Base-by-base conservation (phyloP, 1,284 basidiomycete species). In the Xanthoconium separans region DNA sequence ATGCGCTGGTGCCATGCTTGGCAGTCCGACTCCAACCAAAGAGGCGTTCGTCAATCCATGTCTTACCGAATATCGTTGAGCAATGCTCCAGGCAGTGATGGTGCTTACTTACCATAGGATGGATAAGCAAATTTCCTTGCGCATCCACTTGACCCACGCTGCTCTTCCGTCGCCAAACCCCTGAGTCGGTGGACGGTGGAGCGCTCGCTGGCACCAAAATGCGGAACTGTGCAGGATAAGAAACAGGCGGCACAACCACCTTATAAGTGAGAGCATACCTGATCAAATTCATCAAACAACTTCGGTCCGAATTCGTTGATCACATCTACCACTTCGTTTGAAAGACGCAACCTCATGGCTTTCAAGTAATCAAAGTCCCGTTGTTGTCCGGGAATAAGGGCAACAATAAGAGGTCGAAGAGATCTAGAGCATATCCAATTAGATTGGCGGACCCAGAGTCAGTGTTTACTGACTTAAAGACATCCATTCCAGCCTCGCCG, bases 401-500 rank as follows among this genome's bases (percentile, higher is more conserved):
- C 91, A 56, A 99, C 81, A 63, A 99, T 80, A 52, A 99, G 81
- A 12, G 97, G 97, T 36, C 93, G 86, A 18, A 99, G 78, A 27
- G 95, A 96, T 72, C 93, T 96, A 59, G 20, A 54, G 31, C 41
- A 24, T 11, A n/a, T 43, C 65, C 78, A 69, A 51, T 77, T 73
- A 57, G 78, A 73, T 69, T 75, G 9, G 13, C 20, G 33, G 27
- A 72, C 29, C 74, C 37, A 37, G 9, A 10, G 33, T 27, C 34
- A 15, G 10, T 43, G 18, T 43, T 47, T n/a, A 65, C 80, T 61
- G 58, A 97, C 93, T 99, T 99, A 60, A 97, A 81, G 34, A 99
- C 95, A 68, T 99, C 97, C 84, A 98, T 90, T 36, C 97, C 97
- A 18, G 96, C 97, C 73, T 99, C 97, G 44, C 96, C 96, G 68